Base-by-base conservation (phyloP, 345 rosid species). In the Aurinia saxatilis region DNA sequence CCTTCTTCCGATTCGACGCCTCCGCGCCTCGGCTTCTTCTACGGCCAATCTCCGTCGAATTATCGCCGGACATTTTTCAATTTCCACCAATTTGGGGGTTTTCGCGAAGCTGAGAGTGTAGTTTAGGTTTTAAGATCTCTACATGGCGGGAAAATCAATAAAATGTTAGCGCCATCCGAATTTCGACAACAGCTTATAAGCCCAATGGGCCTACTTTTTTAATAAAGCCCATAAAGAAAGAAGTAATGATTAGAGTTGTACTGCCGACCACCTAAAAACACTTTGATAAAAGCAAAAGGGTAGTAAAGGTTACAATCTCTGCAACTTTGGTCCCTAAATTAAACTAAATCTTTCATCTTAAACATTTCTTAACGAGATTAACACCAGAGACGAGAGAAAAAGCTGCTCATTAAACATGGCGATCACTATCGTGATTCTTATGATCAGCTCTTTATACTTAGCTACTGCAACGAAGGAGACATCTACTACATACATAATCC, bases 11-110 rank as follows among this genome's bases (percentile, higher is more conserved):
- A n/a, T 60, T 82, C 48, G 75, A 35, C 11, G 86, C 82, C 52
- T 78, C 88, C 0, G 69, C 44, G 1, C 91, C 88, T 15, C 87
- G 71, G 74, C 76, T 73, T 11, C 96, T 81, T 57, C 84, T 72
- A 23, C 74, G 71, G 27, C 77, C 64, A 25, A 33, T 71, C 13
- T 31, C 61, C 48, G 44, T 29, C 4, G 75, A 70, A 61, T 85
- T 77, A 12, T 85, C 95, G 49, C 77, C 90, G 7, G 73, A 37
- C 77, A 74, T 56, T 65, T 59, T 10, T 18, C 16, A 14, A n/a
- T 33, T 63, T 3, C 8, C 16, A 1, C 7, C 37, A 31, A 48
- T 49, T 60, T 61, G 8, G 37, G 50, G 15, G 29, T 5, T 17
- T 37, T 50, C 9, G 52, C 39, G 46, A 46, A 46, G 37, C 37